These are phyloP conservation scores for Aurinia saxatilis DNA, from an alignment of 345 rosid genomes.

Conservation along the genomic window DNA sequence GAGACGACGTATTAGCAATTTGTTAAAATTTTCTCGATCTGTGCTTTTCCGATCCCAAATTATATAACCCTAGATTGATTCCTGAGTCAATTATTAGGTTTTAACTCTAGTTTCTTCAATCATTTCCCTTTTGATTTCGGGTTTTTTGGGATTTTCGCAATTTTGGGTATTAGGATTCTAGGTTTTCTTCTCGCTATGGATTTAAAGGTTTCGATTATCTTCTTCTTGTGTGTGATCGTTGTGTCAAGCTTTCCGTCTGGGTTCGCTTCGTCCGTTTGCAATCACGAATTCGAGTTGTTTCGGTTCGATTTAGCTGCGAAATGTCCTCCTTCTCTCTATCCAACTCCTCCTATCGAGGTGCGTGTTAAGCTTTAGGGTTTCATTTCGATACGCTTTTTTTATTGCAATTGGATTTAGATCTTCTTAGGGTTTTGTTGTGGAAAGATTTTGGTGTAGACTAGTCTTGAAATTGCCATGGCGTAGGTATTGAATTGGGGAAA, in stretches of 20 bases:
- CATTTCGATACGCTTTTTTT: no score
- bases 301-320: conserved; percentile 37
- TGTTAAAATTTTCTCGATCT: conserved; percentile 10
- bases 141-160: not conserved
- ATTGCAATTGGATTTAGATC: no score
- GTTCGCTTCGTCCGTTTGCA: conserved; percentile 37
- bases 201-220: conserved; percentile 18
- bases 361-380: not conserved
- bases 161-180: not conserved
- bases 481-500: not conserved
- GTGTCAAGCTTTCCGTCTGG: conserved; percentile 14
- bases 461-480: not conserved
- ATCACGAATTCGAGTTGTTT: conserved; percentile 38
- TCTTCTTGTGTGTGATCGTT: conserved; percentile 27
- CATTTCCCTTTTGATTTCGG: not conserved
- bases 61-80: not conserved
- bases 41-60: not conserved
- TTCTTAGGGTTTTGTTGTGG: no score
- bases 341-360: conserved; percentile 60
- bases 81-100: no score
- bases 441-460: not conserved
- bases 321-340: conserved; percentile 57
- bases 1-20: no score
- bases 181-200: conserved; percentile 25
- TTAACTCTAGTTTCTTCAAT: no score